Base-by-base conservation (phyloP, 768 basidiomycete genomes). In the Boletus bicolor region DNA sequence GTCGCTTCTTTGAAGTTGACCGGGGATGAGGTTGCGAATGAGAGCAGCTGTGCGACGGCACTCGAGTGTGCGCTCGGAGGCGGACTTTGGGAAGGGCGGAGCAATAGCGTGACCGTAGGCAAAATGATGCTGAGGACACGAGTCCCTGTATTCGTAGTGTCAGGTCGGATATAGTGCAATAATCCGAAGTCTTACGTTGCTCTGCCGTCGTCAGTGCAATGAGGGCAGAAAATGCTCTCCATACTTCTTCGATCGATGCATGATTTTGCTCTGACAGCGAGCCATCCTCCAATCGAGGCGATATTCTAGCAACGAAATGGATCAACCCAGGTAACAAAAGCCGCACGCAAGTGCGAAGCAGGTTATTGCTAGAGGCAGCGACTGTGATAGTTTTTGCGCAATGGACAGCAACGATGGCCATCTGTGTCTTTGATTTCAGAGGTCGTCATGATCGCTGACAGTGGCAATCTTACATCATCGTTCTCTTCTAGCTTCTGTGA, bases 1-100 rank as follows among this genome's bases (percentile, higher is more conserved):
- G 90, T 87, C 1, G 89, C 91, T 44, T 93, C 91, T 68, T 91
- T 93, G 81, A 98, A 98, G 12, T 87, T 81, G 5, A 74, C 67
- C 0, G 95, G 89, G 4, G 85, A 82, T 0, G 79, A 72, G 0
- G 87, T 79, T 0, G 93, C 93, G 54, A 91, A 86, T 2, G 77
- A 72, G 30, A 98, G 71, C 1, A 97, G 70, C 49, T 91, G 86
- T 3, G 79, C 68, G 21, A 91, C 78, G 3, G 84, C 83, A 55
- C 84, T 81, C 0, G 78, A 64, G 49, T 85, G 85, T 7, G 86
- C 62, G 0, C 75, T 72, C 0, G 79, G 67, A 3, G 79, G 69
- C 0, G 79, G 67, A 12, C 67, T 65, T 53, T 73, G 75, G 8
- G 76, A 69, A 34, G 80, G 81, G 32, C 85, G 77, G 19, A 96